Evolutionary conservation across 257 asterid species (phyloP), one percentile per base, ranked within the genome.

Genomic region (Buddleja alternifolia): DNA sequence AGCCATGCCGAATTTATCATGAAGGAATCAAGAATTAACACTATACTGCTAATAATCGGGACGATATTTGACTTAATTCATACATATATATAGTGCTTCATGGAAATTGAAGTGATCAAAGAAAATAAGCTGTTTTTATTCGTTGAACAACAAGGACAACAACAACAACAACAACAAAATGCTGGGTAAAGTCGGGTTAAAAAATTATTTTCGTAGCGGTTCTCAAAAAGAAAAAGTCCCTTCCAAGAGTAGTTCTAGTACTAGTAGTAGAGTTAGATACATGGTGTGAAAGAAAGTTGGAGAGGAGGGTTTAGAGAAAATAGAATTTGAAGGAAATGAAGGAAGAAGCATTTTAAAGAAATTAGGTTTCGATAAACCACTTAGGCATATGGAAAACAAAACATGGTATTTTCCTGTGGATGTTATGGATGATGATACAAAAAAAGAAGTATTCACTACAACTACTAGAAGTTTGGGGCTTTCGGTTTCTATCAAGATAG

Each of bases 401-500:
- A 11, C 7, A 24, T 24, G 37, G 60, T 1, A 20, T 21, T 54
- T 24, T 3, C 37, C 37, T 0, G 3, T 54, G 16, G 40, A 54
- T 0, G 34, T 60, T 19, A 50, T 60, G 48, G 66, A 60, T 19
- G 66, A 36, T 36, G 51, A 36, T 34, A 60, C 47, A n/a, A 21
- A 0, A 60, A 4, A 60, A 60, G 66, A 60, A 10, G 4, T 39
- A 60, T 6, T 15, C 32, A 10, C 19, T 60, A 10, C 5, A 60
- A 60, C 48, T 60, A 60, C 2, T 48, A 37, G 45, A 56, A 29
- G 21, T 58, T 58, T 60, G 51, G 53, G 8, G 52, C 50, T 9
- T 59, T 60, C 11, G 67, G 67, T 7, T 60, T 60, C 20, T 6
- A 40, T 19, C 8, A 60, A 60, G 67, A 60, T 60, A 39, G 67